Base-by-base conservation (phyloP, 495 filamentous ascomycete genomes). In the Arthonia radiata region DNA sequence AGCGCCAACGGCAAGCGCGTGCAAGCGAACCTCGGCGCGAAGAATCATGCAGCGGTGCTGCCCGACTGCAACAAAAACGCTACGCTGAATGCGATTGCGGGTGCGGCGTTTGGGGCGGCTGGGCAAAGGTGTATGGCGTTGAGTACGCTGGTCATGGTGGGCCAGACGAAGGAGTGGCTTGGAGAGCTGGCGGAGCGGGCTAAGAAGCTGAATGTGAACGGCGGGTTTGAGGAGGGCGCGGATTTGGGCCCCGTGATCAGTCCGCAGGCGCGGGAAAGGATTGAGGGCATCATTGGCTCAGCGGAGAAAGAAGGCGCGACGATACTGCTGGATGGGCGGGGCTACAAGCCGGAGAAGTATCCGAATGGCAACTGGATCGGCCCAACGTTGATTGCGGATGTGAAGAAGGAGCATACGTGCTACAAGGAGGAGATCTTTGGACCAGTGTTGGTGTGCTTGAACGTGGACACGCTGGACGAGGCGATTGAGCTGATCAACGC, bases 21-120 rank as follows among this genome's bases (percentile, higher is more conserved):
- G n/a, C 86, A 99, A 52, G 86, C 86, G 40, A 99, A 99, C 49
- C 53, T 99, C 28, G 86, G 86, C 13, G 86, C 86, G 23, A 99
- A 99, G 66, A 99, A 99, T 60, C 86, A 99, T 47, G 83, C 82
- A 14, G 76, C 79, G 17, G 69, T 99, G 13, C 62, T 94, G 34
- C 86, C 89, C 1, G 86, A 99, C 56, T 77, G 72, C 54, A 92
- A 93, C 57, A 93, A 92, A 66, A 92, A 94, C 53, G 82, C 92
- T 16, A 71, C 89, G 32, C 52, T 99, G 30, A 93, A 93, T 46
- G 76, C 82, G 10, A 80, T 99, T 42, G 67, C 78, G 9, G 86
- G 86, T 25, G 86, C 86, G 30, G 86, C 86, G 13, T 99, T 94
- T 37, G 86, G 86, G 35, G 86, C 86, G 41, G 86, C 86, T 31